Evolutionary conservation across 306 rosid species (phyloP).

Genomic region (Trifolium repens): DNA sequence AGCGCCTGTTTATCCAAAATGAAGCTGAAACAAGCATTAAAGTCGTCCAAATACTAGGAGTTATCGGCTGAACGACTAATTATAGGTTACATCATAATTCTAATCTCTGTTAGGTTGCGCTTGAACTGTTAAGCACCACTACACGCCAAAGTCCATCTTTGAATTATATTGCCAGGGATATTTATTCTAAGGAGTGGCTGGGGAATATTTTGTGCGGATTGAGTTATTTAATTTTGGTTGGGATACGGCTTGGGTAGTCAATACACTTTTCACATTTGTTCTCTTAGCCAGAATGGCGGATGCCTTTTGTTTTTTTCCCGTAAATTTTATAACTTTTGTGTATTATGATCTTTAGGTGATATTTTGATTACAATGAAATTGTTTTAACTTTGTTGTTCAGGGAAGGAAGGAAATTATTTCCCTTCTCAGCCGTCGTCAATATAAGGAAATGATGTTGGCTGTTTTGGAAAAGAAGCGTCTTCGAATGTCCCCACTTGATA

Average conservation of each 20-base stretch:
- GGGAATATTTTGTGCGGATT: constrained; percentile 27
- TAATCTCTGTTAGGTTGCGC: constrained; percentile 13
- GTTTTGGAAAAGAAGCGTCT: constrained; percentile 82
- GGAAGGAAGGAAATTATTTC: constrained; percentile 94
- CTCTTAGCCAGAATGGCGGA: background rate
- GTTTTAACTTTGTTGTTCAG: constrained; percentile 51
- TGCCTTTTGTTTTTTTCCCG: background rate
- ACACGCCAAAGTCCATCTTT: constrained; percentile 14
- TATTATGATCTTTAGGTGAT: constrained; percentile 11
- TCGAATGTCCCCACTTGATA: constrained; percentile 76
- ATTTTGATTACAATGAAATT: constrained; percentile 19
- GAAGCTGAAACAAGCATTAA: constrained; percentile 1
- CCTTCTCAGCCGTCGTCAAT: constrained; percentile 69
- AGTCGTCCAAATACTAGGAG: background rate
- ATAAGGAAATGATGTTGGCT: constrained; percentile 80
- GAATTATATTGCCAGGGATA: constrained; percentile 16
- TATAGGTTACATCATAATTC: background rate
- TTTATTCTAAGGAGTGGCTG: constrained; percentile 7
- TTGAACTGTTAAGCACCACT: constrained; percentile 14
- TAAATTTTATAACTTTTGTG: background rate
- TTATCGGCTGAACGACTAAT: background rate
- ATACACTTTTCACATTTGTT: constrained; percentile 23
- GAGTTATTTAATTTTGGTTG: constrained; percentile 15
- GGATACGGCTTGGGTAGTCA: constrained; percentile 22
- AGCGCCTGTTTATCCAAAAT: background rate